Evolutionary conservation across 352 stramenopile genomes (phyloP), one percentile per base, ranked within the genome.

Genomic region (Chrysophaeum taylorii): DNA sequence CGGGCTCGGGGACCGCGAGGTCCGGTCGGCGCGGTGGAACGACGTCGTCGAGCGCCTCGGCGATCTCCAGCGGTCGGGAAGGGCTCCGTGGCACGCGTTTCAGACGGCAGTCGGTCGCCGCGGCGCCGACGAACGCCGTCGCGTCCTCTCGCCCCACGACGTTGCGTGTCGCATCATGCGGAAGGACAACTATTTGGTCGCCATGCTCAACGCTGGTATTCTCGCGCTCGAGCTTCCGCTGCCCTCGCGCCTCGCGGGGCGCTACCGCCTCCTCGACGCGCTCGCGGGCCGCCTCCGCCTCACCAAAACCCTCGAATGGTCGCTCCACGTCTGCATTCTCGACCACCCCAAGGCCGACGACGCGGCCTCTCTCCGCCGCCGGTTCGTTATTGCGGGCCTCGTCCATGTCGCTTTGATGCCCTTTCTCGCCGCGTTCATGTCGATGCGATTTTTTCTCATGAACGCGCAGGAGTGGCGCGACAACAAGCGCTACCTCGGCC

Each of bases 151-250:
- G 35, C 80, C 88, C 7, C 88, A 94, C 33, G 86, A 94, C 72
- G 88, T 98, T 71, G 92, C 94, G 0, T 82, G 90, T 68, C 89
- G 95, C 54, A 98, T 99, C 77, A 95, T 98, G 87, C 86, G 94
- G 2, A 89, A 94, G 50, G 94, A 99, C 66, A 99, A 99, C 79
- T 98, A 97, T 77, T 76, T 99, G 23, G 94, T 99, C 69, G 92
- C 92, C 15, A 92, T 97, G 73, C 94, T 98, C 81, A 98, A 97
- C 80, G 83, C 92, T 64, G 79, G 87, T 33, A 78, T 97, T 18
- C 88, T 99, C 48, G 89, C 97, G 76, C 80, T 93, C 23, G 83
- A 79, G 31, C 50, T 92, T 53, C 82, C 82, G 0, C 72, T 96
- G 42, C 91, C 89, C 0, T 64, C 81, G 41, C 78, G 70, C 50